A percentile compares a stretch with the other conserved stretches of the same genome.
These are phyloP conservation scores for Pisolithus albus DNA, from an alignment of 768 basidiomycete species.

Conservation along the genomic window DNA sequence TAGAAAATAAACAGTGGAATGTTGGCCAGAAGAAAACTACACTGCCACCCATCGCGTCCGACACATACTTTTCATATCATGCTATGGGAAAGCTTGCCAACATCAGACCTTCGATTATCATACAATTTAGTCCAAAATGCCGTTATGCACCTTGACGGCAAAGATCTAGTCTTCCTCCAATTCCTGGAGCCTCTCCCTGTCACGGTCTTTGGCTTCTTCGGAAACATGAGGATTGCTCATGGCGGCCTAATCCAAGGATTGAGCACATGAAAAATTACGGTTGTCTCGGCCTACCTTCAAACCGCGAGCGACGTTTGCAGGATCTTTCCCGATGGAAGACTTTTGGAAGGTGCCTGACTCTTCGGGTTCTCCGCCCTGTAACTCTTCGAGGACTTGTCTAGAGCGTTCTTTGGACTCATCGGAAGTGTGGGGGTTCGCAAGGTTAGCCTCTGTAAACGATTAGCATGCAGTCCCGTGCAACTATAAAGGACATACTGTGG, in stretches of 20 bases:
- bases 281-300: conserved; percentile 10
- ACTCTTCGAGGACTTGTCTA: conserved; percentile 18
- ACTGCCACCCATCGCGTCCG: no score
- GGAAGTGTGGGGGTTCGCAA: conserved; percentile 21
- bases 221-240: conserved; percentile 19
- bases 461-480: not conserved
- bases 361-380: conserved; percentile 10
- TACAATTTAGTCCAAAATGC: not conserved
- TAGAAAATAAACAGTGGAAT: conserved; percentile 48
- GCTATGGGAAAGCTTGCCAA: no score
- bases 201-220: conserved; percentile 13
- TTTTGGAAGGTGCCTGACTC: not conserved
- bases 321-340: conserved; percentile 6
- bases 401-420: conserved; percentile 19
- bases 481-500: conserved; percentile 4
- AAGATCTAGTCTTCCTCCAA: not conserved
- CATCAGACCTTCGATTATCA: not conserved
- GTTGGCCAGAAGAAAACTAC: no score
- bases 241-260: conserved; percentile 7
- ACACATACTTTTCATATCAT: no score
- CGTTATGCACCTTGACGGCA: no score
- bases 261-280: not conserved
- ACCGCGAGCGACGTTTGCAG: conserved; percentile 14
- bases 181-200: conserved; percentile 9
- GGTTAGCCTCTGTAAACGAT: conserved; percentile 14